Evolutionary conservation across 345 rosid genomes (phyloP), one percentile per base, ranked within the genome.

Genomic region (Pistacia integerrima): DNA sequence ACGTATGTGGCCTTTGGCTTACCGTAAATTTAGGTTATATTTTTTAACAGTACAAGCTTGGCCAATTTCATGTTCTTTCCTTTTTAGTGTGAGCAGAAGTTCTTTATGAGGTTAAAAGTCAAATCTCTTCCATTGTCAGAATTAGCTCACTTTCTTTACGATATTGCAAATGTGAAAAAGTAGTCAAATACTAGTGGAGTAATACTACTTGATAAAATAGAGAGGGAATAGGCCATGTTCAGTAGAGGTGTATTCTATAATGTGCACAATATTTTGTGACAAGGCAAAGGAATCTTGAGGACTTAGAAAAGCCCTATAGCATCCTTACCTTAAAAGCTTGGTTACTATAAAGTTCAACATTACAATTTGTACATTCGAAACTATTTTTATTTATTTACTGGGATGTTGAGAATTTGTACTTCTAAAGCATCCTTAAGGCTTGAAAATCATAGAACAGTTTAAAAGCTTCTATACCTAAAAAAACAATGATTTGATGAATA

Each of bases 381-480:
- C 25, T 13, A 60, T 60, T 28, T 48, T 17, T 69, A 7, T n/a
- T 30, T 63, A 30, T 13, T 54, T 69, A 11, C 14, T 69, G 60
- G 60, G 7, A 30, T 28, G 36, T 33, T 28, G 46, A 52, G 22
- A 13, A 51, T 35, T 69, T 67, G 8, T 16, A 16, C 20, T 7
- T 4, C n/a, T 17, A 30, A n/a, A 14, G 46, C 72, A 14, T 49
- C 60, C 54, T 69, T n/a, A 52, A 51, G 17, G 18, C 2, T 70
- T 22, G 12, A 25, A 12, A 46, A 36, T 52, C 11, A 41, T 4
- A 38, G 5, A 41, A 38, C 28, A 9, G 20, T 55, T 70, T 56
- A 35, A 70, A 52, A 70, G n/a, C 64, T 70, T 70, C 18, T 56
- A 41, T 67, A 48, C 71, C 55, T 48, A 67, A 41, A 41, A 41